Base-by-base conservation (phyloP, 768 basidiomycete species). In the Mycena chlorophos region DNA sequence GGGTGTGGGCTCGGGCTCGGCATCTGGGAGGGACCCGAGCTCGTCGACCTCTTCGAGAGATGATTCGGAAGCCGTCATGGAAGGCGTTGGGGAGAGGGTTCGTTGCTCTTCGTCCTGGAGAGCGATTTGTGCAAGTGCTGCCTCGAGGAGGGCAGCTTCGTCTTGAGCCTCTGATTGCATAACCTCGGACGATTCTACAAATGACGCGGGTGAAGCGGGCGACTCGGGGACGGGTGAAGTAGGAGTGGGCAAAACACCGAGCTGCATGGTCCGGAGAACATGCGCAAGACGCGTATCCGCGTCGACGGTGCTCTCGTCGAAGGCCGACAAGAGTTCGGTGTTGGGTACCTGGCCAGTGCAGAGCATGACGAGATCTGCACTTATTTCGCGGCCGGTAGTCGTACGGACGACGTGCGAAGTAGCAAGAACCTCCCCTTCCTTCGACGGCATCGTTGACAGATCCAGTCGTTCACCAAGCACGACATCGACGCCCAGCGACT, bases 341-440 rank as follows among this genome's bases (percentile, higher is more conserved):
- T 86, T 85, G 17, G 84, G 84, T 5, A 62, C 68, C 66, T 86
- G 85, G 6, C 85, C 85, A 0, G 83, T 85, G 60, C 85, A 85
- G 1, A 84, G 69, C 10, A 86, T 76, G 20, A 85, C 64, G 3
- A 84, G 68, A 60, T 85, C 81, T 0, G 80, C 83, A 17, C 69
- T 68, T 23, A 87, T 75, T 51, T 78, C 75, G 27, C 77, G 69
- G 2, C 85, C 85, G 27, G 72, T 77, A 16, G 73, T 46, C 2
- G 83, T 85, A 23, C 73, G 70, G 10, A 83, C 77, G 42, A 76
- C 61, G 22, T 42, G 20, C 71, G 68, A 50, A 69, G 67, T 5
- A 69, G 68, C 16, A 19, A 20, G 8, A 53, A 55, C 42, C 73
- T 71, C 5, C 60, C 38, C 46, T 70, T 71, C 1, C 22, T 58